Conservation (phyloP, 2,329 filamentous ascomycete genomes). For the Neonectria neomacrospora region DNA sequence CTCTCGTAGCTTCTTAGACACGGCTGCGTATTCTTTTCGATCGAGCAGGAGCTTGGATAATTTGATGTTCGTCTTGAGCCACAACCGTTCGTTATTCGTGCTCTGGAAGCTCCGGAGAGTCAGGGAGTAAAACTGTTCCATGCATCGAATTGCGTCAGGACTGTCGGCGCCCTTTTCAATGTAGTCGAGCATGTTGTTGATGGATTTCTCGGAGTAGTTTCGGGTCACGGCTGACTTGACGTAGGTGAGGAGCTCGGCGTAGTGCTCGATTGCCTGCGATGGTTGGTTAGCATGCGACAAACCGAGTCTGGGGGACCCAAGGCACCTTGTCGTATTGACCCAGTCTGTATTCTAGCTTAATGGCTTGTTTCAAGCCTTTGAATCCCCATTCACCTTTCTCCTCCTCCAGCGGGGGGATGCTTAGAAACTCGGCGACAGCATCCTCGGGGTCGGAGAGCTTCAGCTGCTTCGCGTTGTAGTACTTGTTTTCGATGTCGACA, state of each 20-base stretch:
- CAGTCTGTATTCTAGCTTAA: constrained; percentile 96
- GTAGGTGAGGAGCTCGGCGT: constrained; percentile 93
- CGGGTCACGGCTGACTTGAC: constrained; percentile 96
- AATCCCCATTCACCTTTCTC: constrained; percentile 99
- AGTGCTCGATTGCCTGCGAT: constrained; percentile 93
- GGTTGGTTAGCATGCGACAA: constrained; percentile 34
- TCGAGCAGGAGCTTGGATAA: constrained; percentile 91
- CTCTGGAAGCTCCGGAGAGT: constrained; percentile 95
- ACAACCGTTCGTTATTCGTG: constrained; percentile 96
- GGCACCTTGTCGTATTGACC: constrained; percentile 83
- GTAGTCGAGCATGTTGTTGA: constrained; percentile 99
- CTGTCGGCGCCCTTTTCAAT: constrained; percentile 89
- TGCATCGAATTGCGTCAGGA: constrained; percentile 76
- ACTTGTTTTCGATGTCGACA: constrained; percentile 98
- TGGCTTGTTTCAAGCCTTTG: constrained; percentile 97
- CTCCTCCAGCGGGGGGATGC: constrained; percentile 81
- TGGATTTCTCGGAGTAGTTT: constrained; percentile 99
- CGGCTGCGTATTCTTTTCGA: constrained; percentile 83
- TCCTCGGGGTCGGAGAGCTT: constrained; percentile 88
- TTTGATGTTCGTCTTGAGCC: constrained; percentile 99
- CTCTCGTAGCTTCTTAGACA: constrained; percentile 86
- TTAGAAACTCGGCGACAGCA: constrained; percentile 92
- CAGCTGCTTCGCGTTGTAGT: constrained; percentile 99
- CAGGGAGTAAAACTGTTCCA: constrained; percentile 95
- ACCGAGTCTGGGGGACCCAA: not conserved